Conservation (phyloP, 805 yeast genomes). For the Brettanomyces nanus region DNA sequence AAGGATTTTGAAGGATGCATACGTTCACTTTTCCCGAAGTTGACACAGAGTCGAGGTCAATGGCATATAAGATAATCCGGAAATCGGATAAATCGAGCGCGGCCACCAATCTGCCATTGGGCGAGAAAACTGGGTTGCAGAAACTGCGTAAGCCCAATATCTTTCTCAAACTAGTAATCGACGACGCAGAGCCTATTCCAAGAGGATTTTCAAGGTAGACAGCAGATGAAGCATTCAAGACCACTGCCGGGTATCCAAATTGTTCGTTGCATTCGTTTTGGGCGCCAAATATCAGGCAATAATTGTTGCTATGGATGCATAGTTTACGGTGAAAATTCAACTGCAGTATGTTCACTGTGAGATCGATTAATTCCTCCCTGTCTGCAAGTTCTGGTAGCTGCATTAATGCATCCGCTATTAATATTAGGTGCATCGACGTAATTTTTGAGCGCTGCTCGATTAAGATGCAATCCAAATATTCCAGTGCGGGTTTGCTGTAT, state of each 20-base stretch:
- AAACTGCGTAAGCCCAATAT: too few species aligned
- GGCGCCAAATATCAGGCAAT: too few species aligned
- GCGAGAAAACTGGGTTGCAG: slow-evolving; percentile 16
- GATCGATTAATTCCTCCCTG: neutral
- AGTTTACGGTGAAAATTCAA: neutral
- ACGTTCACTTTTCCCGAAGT: slow-evolving; percentile 9
- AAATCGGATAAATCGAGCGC: slow-evolving; percentile 14
- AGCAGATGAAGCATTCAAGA: too few species aligned
- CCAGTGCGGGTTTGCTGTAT: slow-evolving; percentile 11
- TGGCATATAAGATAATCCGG: slow-evolving; percentile 17
- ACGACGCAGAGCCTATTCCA: too few species aligned
- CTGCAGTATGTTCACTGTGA: neutral
- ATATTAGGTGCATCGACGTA: slow-evolving; percentile 7
- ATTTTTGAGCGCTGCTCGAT: slow-evolving; percentile 10
- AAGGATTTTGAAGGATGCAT: slow-evolving; percentile 11
- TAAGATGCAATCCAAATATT: slow-evolving; percentile 17
- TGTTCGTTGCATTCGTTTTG: too few species aligned
- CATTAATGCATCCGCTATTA: slow-evolving; percentile 9
- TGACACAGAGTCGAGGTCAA: neutral
- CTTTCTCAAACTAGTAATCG: too few species aligned
- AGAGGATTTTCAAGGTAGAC: too few species aligned
- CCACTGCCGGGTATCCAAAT: too few species aligned
- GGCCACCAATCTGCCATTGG: slow-evolving; percentile 11
- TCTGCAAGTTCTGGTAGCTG: neutral
- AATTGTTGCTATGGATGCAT: too few species aligned